phyloP scores from a whole-genome alignment of 2,329 filamentous ascomycete species.

The Aspergillus pseudonomiae region DNA sequence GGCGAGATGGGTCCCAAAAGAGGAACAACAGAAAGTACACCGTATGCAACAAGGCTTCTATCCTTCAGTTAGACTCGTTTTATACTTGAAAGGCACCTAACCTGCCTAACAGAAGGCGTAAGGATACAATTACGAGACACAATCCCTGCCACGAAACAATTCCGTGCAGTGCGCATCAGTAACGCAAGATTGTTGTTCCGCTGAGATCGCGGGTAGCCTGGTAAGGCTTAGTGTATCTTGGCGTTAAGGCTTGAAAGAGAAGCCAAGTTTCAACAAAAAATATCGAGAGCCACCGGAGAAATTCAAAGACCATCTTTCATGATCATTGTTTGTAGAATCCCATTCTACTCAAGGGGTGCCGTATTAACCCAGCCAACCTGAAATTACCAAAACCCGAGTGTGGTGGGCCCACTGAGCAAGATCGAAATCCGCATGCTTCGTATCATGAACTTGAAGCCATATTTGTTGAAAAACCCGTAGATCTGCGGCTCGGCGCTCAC shows the following conservation, averaged over 20 bases:
- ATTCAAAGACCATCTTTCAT: too few species aligned
- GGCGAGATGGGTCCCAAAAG: too few species aligned
- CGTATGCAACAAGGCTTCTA: too few species aligned
- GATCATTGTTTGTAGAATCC: not conserved
- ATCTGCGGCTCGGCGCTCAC: slow-evolving; percentile 18
- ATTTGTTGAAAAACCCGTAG: slow-evolving; percentile 17
- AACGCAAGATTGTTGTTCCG: not conserved
- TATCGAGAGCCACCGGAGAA: too few species aligned
- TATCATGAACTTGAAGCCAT: slow-evolving; percentile 17
- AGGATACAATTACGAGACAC: too few species aligned
- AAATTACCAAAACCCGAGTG: slow-evolving; percentile 23
- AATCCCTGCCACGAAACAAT: too few species aligned
- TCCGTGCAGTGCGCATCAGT: not conserved
- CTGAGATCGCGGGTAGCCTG: too few species aligned
- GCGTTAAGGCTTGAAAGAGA: not conserved
- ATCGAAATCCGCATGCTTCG: slow-evolving; percentile 20
- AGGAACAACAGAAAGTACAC: too few species aligned
- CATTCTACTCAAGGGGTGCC: slow-evolving; percentile 10
- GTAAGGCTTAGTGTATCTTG: not conserved
- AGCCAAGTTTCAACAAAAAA: too few species aligned
- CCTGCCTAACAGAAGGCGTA: too few species aligned
- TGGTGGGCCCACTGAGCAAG: slow-evolving; percentile 18
- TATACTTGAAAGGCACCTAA: too few species aligned
- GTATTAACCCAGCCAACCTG: slow-evolving; percentile 19
- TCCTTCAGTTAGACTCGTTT: too few species aligned